A percentile compares a stretch with the other conserved stretches of the same genome.
Conservation (phyloP, 768 basidiomycete genomes). For the Rhodotorula graminis region DNA sequence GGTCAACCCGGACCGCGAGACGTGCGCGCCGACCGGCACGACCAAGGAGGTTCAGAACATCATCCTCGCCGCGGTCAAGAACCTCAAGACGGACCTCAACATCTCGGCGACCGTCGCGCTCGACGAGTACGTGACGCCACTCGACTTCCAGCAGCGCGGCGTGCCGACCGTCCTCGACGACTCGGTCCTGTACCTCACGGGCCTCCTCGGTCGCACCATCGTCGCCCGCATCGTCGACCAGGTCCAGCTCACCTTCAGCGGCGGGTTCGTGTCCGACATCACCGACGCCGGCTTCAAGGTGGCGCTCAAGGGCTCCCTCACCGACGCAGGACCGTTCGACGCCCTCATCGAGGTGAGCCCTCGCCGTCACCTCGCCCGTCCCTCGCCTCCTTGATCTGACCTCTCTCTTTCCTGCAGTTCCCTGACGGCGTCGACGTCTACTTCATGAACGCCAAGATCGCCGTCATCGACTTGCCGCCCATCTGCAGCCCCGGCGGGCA, state of each 20-base stretch:
- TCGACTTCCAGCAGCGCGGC: constrained; percentile 58
- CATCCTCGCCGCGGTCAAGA: constrained; percentile 59
- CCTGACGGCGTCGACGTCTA: constrained; percentile 56
- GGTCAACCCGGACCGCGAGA: constrained; percentile 52
- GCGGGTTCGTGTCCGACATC: constrained; percentile 59
- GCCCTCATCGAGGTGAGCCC: constrained; percentile 22
- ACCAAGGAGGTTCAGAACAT: constrained; percentile 60
- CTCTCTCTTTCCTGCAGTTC: constrained; percentile 48
- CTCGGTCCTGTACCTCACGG: constrained; percentile 63
- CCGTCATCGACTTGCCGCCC: constrained; percentile 59
- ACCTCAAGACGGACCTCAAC: constrained; percentile 55
- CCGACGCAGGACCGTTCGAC: constrained; percentile 26
- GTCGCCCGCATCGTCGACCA: constrained; percentile 53
- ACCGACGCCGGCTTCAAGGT: constrained; percentile 63
- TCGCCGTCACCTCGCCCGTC: background rate
- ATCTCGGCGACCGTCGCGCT: constrained; percentile 57
- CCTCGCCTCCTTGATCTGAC: background rate
- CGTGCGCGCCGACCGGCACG: constrained; percentile 57
- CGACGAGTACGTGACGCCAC: constrained; percentile 61
- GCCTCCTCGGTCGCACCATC: constrained; percentile 61
- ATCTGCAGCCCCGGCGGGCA: constrained; percentile 64
- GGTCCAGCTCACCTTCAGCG: constrained; percentile 55
- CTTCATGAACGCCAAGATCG: constrained; percentile 47
- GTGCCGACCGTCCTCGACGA: constrained; percentile 62
- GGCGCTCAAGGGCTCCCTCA: constrained; percentile 48